Evolutionary conservation across 352 stramenopile genomes (phyloP).

Genomic region (Pythium rishiriense): DNA sequence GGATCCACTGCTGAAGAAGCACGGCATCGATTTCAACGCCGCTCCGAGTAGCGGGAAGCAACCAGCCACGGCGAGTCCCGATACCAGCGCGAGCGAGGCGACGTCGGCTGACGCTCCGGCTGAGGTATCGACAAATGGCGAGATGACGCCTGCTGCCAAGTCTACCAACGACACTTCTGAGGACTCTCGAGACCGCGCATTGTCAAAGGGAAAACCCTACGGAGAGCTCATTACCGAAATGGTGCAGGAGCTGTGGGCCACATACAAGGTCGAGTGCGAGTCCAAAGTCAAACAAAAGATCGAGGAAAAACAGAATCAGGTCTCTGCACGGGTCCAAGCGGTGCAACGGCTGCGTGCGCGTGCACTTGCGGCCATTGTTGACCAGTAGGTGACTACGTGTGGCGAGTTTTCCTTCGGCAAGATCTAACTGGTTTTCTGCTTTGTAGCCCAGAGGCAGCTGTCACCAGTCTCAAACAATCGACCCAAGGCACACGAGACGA

Average conservation of each 20-base stretch:
- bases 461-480: constrained; percentile 44
- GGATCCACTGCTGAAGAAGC: constrained; percentile 72
- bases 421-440: background rate
- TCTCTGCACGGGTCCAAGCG: constrained; percentile 55
- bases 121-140: background rate
- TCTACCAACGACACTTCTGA: constrained; percentile 1
- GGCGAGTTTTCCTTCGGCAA: background rate
- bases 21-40: constrained; percentile 43
- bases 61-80: background rate
- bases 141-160: background rate
- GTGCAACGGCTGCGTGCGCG: constrained; percentile 59
- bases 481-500: constrained; percentile 45
- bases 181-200: constrained; percentile 11
- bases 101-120: background rate
- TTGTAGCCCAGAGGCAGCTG: constrained; percentile 43
- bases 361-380: constrained; percentile 59
- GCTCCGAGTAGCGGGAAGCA: background rate
- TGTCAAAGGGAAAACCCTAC: constrained; percentile 45
- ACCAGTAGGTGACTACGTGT: constrained; percentile 45
- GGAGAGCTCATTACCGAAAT: constrained; percentile 72
- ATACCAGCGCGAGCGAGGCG: background rate
- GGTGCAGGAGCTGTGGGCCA: constrained; percentile 66
- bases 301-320: constrained; percentile 78
- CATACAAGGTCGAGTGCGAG: constrained; percentile 57
- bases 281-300: constrained; percentile 66